Evolutionary conservation across 139 green algal species (phyloP), one percentile per base, ranked within the genome.

Genomic region (Chlamydomonas eustigma): DNA sequence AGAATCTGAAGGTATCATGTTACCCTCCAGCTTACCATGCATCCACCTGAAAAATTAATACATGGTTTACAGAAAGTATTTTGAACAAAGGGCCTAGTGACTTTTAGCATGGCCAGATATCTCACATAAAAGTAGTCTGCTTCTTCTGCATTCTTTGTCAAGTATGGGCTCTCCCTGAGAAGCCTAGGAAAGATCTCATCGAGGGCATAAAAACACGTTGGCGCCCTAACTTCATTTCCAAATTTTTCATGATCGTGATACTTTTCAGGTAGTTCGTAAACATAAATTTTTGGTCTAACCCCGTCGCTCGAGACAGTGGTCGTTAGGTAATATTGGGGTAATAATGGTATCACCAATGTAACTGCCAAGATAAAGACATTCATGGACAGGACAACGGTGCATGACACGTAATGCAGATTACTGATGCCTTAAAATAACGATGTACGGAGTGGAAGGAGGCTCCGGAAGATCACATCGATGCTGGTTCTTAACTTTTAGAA

Each of bases 51-150:
- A 58, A 58, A 18, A 58, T 58, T 58, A 18, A 28, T 58, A 58
- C 44, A 58, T 58, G 44, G 12, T 18, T 18, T 58, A 12, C 44
- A 12, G 12, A 12, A 18, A 28, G 12, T 18, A 58, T 58, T 58
- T 18, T 58, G 44, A 18, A 18, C 12, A 58, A 18, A 28, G 18
- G 44, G 18, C 18, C 44, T 18, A 58, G 44, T 28, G 12, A 58
- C 44, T 58, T 58, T 18, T 18, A 58, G 44, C n/a, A n/a, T 58
- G 12, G 44, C 18, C 12, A 58, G 12, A 18, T 28, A 58, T 58
- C 44, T 58, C 44, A 58, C 44, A 58, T 58, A 58, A 58, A 58
- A 58, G 44, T 58, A 58, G 18, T 58, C 44, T 28, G 44, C 44
- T 18, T 58, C 44, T 28, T 18, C 18, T 12, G 44, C 12, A 12